Evolutionary conservation across 108 stramenopile species (phyloP).

Genomic region (Epipyxis sp.): DNA sequence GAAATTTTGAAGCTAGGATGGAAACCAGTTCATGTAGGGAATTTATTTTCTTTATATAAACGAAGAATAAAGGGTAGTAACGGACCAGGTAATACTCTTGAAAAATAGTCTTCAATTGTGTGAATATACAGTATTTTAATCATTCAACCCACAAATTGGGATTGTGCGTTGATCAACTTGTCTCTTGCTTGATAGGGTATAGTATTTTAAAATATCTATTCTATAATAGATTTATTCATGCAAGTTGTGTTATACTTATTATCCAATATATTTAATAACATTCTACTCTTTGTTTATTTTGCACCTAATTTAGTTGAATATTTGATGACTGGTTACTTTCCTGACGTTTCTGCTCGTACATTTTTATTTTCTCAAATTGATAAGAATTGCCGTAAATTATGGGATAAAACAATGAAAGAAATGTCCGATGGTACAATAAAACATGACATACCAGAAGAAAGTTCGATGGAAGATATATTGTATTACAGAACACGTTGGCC

Average conservation of each 20-base stretch:
- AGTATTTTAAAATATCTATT: no score
- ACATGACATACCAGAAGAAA: not conserved
- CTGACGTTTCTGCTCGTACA: not conserved
- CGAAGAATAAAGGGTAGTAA: not conserved
- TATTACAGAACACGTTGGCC: conserved; percentile 9
- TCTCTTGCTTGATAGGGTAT: no score
- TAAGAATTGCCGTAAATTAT: not conserved
- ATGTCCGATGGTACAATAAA: not conserved
- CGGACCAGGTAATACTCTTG: not conserved
- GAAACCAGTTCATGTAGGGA: not conserved
- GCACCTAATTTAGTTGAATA: no score
- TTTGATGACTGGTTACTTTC: not conserved
- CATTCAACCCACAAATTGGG: no score
- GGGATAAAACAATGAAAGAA: conserved; percentile 18
- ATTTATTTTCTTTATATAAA: not conserved
- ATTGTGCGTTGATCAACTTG: no score
- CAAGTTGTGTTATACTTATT: no score
- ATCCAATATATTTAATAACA: no score
- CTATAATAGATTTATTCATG: no score
- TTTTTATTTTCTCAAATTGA: not conserved
- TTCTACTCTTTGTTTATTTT: no score
- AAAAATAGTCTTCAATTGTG: not conserved
- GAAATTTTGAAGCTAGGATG: not conserved
- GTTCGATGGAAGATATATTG: not conserved
- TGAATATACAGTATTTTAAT: no score